phyloP scores from a whole-genome alignment of 116 monocot genomes.

The Papilionanthe hybrid region DNA sequence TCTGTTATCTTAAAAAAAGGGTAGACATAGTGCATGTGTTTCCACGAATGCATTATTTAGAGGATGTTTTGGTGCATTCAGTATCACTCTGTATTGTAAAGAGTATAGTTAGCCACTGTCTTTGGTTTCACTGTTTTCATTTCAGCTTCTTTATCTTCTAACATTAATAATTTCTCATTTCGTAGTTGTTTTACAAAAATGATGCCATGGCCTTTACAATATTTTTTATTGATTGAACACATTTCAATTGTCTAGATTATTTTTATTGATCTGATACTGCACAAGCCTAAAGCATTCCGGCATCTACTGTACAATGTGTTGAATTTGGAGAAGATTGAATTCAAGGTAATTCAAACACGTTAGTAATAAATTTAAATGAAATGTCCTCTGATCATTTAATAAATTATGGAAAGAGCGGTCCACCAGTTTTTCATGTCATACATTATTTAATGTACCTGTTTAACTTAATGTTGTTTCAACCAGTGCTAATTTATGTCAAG shows the following conservation, averaged over 20 bases:
- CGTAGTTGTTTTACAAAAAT: not conserved
- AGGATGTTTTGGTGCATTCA: not conserved
- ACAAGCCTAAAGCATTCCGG: conserved; percentile 84
- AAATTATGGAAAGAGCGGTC: not conserved
- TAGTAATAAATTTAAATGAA: not conserved
- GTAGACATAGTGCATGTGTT: not conserved
- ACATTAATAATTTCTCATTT: not conserved
- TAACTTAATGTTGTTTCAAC: not conserved
- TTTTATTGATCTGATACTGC: conserved; percentile 91
- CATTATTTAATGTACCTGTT: not conserved
- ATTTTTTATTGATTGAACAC: not conserved
- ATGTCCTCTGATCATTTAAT: not conserved
- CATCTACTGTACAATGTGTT: conserved; percentile 82
- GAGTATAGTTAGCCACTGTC: not conserved
- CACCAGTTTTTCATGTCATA: not conserved
- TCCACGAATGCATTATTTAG: not conserved
- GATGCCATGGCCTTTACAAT: not conserved
- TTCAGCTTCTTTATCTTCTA: not conserved
- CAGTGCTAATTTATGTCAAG: too few species aligned
- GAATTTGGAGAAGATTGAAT: conserved; percentile 21
- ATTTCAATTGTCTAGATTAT: conserved; percentile 40
- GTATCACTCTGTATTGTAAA: not conserved
- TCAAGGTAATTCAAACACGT: conserved; percentile 31
- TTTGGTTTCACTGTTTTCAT: not conserved
- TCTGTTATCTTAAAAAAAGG: not conserved